Conservation (phyloP, 2,329 filamentous ascomycete species). For the Onygenales sp. region DNA sequence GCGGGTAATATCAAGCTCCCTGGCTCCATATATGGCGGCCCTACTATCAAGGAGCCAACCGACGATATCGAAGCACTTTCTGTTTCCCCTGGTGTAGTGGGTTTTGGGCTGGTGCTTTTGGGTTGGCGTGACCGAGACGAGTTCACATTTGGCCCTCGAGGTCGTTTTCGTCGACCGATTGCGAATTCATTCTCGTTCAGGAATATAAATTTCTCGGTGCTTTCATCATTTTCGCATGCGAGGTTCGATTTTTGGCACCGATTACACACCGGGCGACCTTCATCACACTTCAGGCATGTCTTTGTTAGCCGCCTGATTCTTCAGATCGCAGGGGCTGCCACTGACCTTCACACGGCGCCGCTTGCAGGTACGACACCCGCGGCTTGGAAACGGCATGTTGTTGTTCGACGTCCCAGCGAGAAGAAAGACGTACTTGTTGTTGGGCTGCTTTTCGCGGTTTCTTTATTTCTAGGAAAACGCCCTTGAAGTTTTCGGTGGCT, state of each 20-base stretch:
- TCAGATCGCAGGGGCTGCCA: not conserved
- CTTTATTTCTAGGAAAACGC: too few relatives aligned
- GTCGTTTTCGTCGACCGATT: not conserved
- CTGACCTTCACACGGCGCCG: slow-evolving; percentile 1
- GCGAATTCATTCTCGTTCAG: not conserved
- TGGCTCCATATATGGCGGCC: not conserved
- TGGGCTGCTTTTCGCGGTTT: too few relatives aligned
- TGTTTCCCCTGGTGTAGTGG: too few relatives aligned
- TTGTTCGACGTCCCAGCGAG: not conserved
- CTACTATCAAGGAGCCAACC: not conserved
- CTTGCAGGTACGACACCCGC: slow-evolving; percentile 1
- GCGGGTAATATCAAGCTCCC: not conserved
- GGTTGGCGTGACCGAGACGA: too few relatives aligned
- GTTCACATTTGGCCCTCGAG: not conserved
- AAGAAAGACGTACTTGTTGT: too few relatives aligned
- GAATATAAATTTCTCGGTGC: not conserved
- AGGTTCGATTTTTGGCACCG: not conserved
- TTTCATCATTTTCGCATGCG: not conserved
- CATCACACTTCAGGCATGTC: not conserved
- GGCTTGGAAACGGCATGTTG: not conserved
- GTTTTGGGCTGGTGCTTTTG: too few relatives aligned
- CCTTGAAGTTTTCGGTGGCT: too few relatives aligned
- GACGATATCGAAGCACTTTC: not conserved
- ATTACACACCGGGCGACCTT: not conserved
- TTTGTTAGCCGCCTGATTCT: not conserved